These are phyloP conservation scores for Vaccinium darrowii DNA, from an alignment of 148 eudicot genomes.

Conservation along the genomic window DNA sequence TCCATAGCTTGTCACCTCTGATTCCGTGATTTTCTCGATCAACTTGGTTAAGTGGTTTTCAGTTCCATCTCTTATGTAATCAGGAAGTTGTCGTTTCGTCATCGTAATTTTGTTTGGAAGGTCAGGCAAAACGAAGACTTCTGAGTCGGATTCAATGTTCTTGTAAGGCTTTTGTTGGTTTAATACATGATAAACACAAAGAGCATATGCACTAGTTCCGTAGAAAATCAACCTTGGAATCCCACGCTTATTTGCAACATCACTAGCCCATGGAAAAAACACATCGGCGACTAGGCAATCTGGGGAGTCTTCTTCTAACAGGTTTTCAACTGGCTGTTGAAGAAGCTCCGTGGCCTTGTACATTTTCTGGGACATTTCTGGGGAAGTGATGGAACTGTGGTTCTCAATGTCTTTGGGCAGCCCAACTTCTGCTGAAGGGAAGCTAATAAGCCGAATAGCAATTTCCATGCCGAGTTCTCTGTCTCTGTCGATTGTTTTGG, in stretches of 20 bases:
- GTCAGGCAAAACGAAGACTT: constrained; percentile 8
- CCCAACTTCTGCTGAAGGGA: constrained; percentile 15
- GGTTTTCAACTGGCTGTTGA: constrained; percentile 21
- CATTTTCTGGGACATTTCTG: constrained; percentile 15
- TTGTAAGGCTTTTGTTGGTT: background rate
- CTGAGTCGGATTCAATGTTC: background rate
- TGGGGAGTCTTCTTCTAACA: constrained; percentile 17
- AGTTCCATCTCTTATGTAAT: background rate
- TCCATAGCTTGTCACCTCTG: constrained; percentile 4
- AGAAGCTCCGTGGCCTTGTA: constrained; percentile 15
- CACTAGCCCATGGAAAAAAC: constrained; percentile 11
- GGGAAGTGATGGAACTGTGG: constrained; percentile 10
- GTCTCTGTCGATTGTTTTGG: constrained; percentile 15
- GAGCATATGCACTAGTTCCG: background rate
- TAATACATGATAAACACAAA: background rate
- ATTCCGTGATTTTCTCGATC: background rate
- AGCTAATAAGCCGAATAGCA: background rate
- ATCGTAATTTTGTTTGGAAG: constrained; percentile 18
- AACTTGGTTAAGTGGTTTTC: background rate
- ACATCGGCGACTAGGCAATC: constrained; percentile 20
- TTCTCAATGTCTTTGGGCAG: constrained; percentile 19
- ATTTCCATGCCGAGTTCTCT: constrained; percentile 13
- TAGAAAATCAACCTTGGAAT: constrained; percentile 14
- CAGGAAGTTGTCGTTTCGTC: constrained; percentile 9
- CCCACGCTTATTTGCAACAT: background rate